phyloP scores from a whole-genome alignment of 2,329 filamentous ascomycete species.

The Stromatinia cepivora region DNA sequence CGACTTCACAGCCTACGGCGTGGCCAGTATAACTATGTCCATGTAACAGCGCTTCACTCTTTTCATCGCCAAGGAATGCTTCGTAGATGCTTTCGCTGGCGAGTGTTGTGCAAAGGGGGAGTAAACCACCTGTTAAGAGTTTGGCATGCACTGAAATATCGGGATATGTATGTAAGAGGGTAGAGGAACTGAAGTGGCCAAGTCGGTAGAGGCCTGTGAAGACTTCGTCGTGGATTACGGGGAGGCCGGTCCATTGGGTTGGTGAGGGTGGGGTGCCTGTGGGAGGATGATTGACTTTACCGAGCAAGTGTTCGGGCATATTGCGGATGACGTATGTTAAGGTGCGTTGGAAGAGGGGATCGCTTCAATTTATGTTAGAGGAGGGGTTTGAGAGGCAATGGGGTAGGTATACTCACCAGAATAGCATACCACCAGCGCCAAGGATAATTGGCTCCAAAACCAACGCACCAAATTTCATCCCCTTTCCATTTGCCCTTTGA shows the following conservation, averaged over 20 bases:
- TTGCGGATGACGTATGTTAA: conserved; percentile 67
- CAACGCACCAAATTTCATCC: conserved; percentile 71
- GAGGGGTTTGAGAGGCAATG: not conserved
- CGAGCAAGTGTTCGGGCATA: conserved; percentile 44
- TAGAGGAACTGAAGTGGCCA: conserved; percentile 68
- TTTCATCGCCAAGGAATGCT: conserved; percentile 69
- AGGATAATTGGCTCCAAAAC: conserved; percentile 80
- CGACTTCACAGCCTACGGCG: conserved; percentile 77
- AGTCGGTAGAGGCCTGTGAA: conserved; percentile 85
- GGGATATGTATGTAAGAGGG: conserved; percentile 65
- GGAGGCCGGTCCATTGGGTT: conserved; percentile 68
- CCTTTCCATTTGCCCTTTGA: conserved; percentile 52
- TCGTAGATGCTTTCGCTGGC: conserved; percentile 73
- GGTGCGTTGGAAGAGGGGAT: conserved; percentile 76
- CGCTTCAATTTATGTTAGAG: conserved; percentile 47
- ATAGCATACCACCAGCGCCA: conserved; percentile 80
- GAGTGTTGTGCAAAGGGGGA: conserved; percentile 75
- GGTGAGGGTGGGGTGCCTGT: conserved; percentile 28
- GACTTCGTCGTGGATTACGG: conserved; percentile 81
- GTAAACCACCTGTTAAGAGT: conserved; percentile 74
- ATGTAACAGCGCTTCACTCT: conserved; percentile 76
- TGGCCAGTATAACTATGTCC: conserved; percentile 88
- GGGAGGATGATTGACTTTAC: not conserved
- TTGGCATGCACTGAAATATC: conserved; percentile 84
- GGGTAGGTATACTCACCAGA: conserved; percentile 57